Conservation (phyloP, 192 early-diverging fungal genomes). For the Coemansia sp. region DNA sequence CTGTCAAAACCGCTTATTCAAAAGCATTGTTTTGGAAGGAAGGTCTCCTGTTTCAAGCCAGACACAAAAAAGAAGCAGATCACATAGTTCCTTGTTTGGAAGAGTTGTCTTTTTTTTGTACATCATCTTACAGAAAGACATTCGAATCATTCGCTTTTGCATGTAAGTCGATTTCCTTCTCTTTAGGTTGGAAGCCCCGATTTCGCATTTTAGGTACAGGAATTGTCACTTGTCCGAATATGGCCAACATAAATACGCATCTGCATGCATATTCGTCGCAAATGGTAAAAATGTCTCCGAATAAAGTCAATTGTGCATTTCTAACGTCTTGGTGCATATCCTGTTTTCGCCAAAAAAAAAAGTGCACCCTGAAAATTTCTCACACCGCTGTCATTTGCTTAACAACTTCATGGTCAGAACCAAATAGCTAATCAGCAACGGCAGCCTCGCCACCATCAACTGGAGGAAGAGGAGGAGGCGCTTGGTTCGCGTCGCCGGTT, state of each 20-base stretch:
- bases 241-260: constrained; percentile 6
- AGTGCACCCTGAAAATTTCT: not conserved
- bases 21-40: no score
- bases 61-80: not conserved
- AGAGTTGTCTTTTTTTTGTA: not conserved
- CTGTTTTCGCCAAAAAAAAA: not conserved
- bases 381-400: no score
- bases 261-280: not conserved
- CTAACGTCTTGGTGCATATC: not conserved
- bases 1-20: no score
- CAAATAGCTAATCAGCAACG: not conserved
- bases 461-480: not conserved
- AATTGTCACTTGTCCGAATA: not conserved
- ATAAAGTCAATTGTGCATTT: not conserved
- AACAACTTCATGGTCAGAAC: not conserved
- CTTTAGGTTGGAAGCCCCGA: not conserved
- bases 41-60: no score
- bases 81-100: not conserved
- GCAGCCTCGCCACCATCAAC: not conserved
- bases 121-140: not conserved
- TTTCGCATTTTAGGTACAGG: not conserved
- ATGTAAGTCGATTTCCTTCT: not conserved
- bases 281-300: not conserved
- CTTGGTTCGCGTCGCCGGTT: constrained; percentile 15
- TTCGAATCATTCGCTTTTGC: not conserved